Percentiles rank a stretch among this genome's conserved stretches.
phyloP scores from a whole-genome alignment of 2,329 filamentous ascomycete genomes.

The Ascosphaera apis region DNA sequence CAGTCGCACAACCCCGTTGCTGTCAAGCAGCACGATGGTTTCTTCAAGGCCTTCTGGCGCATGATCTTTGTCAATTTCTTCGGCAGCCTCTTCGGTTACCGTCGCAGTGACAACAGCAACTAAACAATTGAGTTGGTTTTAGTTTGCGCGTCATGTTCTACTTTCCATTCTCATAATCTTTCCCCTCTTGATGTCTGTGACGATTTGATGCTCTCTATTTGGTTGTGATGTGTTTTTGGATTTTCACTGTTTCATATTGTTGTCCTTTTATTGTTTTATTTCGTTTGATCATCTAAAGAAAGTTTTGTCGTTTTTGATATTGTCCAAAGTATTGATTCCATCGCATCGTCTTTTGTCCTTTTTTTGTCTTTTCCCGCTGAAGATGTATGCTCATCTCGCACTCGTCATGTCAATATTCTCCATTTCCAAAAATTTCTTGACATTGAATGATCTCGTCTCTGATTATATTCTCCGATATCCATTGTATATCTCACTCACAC shows the following conservation, averaged over 20 bases:
- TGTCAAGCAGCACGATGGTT: conserved; percentile 14
- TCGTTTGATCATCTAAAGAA: no score
- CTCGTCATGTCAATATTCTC: background rate
- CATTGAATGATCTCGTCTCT: background rate
- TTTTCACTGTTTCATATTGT: no score
- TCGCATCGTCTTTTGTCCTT: background rate
- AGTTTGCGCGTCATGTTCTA: conserved; percentile 4
- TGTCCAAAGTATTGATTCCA: background rate
- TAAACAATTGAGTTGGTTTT: conserved; percentile 2
- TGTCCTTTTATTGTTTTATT: no score
- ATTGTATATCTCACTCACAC: background rate
- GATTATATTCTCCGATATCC: background rate
- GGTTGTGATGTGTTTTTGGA: background rate
- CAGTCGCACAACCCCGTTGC: conserved; percentile 18
- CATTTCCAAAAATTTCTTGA: no score
- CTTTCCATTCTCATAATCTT: conserved; percentile 2
- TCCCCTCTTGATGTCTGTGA: background rate
- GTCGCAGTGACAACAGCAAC: conserved; percentile 15
- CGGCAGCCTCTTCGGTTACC: conserved; percentile 18
- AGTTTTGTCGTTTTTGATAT: no score
- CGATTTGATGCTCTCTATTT: background rate
- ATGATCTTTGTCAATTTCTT: conserved; percentile 19
- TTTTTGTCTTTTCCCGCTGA: background rate
- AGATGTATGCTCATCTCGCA: background rate
- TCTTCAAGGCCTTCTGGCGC: conserved; percentile 18